These are phyloP conservation scores for Microdochium trichocladiopsis DNA, from an alignment of 2,329 filamentous ascomycete species.

Conservation along the genomic window DNA sequence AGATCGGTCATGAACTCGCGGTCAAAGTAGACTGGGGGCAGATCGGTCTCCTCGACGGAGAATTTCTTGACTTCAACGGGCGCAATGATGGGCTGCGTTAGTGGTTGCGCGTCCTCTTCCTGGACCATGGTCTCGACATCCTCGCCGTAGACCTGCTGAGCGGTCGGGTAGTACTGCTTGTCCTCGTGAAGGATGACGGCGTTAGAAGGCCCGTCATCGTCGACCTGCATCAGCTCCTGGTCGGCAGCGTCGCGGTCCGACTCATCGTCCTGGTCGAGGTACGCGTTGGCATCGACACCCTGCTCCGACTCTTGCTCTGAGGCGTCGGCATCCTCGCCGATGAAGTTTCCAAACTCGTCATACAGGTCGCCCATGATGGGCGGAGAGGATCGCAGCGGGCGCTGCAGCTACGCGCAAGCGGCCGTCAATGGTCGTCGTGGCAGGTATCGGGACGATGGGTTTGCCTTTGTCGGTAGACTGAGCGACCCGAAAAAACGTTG, in stretches of 20 bases:
- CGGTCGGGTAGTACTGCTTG: conserved; percentile 99
- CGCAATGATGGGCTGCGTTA: conserved; percentile 88
- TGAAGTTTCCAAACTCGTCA: conserved; percentile 99
- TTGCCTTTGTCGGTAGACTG: background rate
- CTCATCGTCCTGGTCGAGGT: conserved; percentile 74
- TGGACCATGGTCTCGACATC: conserved; percentile 95
- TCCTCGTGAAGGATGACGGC: conserved; percentile 98
- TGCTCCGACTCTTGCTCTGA: conserved; percentile 82
- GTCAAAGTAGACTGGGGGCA: conserved; percentile 82
- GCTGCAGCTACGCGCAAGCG: background rate
- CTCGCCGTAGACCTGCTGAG: conserved; percentile 86
- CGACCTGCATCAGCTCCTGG: conserved; percentile 89
- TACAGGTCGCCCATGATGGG: conserved; percentile 84
- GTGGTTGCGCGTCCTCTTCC: conserved; percentile 91
- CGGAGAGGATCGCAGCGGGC: conserved; percentile 7
- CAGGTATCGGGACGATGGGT: background rate
- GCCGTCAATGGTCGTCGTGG: background rate
- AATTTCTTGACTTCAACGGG: conserved; percentile 95
- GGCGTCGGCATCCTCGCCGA: conserved; percentile 79
- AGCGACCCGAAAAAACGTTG: no score
- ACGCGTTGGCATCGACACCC: conserved; percentile 66
- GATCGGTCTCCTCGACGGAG: conserved; percentile 82
- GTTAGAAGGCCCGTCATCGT: conserved; percentile 86
- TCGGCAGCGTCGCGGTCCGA: conserved; percentile 57
- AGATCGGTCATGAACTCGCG: conserved; percentile 90